Percentiles rank a stretch among this genome's conserved stretches.
These are phyloP conservation scores for Besnoitia besnoiti DNA, from an alignment of 169 alveolate genomes.

Conservation along the genomic window DNA sequence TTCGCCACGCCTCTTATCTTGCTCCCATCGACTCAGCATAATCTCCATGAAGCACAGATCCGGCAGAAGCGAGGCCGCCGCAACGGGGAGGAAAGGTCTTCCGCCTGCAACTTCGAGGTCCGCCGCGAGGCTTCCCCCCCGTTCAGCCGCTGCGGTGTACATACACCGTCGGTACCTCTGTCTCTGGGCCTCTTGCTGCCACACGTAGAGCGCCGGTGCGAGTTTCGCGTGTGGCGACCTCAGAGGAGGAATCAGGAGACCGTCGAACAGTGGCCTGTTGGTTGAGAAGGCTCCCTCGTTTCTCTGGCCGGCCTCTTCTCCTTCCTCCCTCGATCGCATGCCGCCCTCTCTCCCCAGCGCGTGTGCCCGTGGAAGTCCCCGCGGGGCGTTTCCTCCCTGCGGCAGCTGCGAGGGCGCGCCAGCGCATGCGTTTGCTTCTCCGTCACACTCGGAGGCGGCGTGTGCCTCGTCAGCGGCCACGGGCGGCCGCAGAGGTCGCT, in stretches of 20 bases:
- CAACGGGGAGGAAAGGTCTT: background rate
- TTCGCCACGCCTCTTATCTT: background rate
- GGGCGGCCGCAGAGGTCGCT: background rate
- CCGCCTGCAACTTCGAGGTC: background rate
- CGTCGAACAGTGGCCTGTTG: background rate
- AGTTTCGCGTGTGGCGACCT: background rate
- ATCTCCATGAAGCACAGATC: background rate
- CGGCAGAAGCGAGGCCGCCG: background rate
- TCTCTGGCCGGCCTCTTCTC: background rate
- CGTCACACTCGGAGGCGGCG: background rate
- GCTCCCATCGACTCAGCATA: slow-evolving; percentile 19
- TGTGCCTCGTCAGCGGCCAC: background rate
- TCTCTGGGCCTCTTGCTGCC: slow-evolving; percentile 33
- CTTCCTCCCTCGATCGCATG: background rate
- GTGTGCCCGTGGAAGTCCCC: background rate
- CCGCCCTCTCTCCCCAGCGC: background rate
- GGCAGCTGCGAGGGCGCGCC: background rate
- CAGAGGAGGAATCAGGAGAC: slow-evolving; percentile 4
- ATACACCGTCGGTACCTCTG: too few relatives aligned
- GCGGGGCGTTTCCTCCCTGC: background rate
- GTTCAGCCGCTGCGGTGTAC: too few relatives aligned
- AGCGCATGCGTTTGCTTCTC: background rate
- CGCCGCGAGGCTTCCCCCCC: background rate
- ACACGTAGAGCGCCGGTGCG: slow-evolving; percentile 20
- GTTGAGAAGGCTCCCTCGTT: background rate